Base-by-base conservation (phyloP, 352 stramenopile species). In the Phytophthora ohioensis region DNA sequence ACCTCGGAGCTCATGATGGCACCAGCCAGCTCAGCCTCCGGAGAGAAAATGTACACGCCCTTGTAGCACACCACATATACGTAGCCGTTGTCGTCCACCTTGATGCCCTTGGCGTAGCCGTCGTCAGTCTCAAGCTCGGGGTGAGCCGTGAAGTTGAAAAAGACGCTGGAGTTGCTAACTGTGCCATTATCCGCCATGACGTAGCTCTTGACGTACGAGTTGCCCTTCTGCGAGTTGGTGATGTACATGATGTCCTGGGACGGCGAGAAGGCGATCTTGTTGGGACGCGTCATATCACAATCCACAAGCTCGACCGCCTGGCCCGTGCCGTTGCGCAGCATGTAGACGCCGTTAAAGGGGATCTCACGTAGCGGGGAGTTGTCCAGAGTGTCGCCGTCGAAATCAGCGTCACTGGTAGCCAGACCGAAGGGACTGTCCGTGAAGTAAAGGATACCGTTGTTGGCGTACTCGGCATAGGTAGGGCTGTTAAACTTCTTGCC, bases 211-310 rank as follows among this genome's bases (percentile, higher is more conserved):
- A 94, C 70, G 71, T 93, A 94, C 57, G 87, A 88, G 72, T 93
- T 87, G 64, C 74, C 75, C 71, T 82, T 88, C 64, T 87, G 83
- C 59, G 87, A 90, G 77, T 94, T 94, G 31, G 80, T 91, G 57
- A 93, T 80, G 75, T 94, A 94, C 81, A 94, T 90, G 43, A 82
- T 66, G 63, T 92, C 81, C 47, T 91, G 73, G 35, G 82, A 61
- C 7, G 87, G 85, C 17, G 85, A 91, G 61, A 94, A 93, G 17
- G 87, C 87, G 41, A 94, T 92, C 73, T 92, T 92, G 75, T 92
- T 92, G n/a, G 87, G 87, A 9, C 87, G 85, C 43, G 86, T 86
- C 84, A 94, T 91, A 54, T 78, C 76, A 52, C 85, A 91, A 46
- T 94, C 87, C 42, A 93, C 56, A 17, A 91, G 78, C 52, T 87